These are phyloP conservation scores for Teratosphaeria gauchensis DNA, from an alignment of 2,329 filamentous ascomycete genomes.

Conservation along the genomic window DNA sequence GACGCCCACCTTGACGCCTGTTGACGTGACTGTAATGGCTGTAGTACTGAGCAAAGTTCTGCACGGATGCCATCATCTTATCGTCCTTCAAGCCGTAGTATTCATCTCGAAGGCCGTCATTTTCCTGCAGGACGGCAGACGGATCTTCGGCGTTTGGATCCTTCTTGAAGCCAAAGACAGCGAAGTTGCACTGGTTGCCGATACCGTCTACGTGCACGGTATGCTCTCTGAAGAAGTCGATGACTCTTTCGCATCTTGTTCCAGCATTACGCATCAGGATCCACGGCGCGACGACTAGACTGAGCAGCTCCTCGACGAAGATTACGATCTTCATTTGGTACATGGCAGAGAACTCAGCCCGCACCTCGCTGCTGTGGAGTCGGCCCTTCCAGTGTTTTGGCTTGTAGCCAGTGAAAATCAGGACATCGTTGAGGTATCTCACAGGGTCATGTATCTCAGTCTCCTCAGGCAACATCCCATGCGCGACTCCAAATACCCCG, in stretches of 20 bases:
- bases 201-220: slow-evolving; percentile 94
- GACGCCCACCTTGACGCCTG: slow-evolving; percentile 16
- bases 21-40: slow-evolving; percentile 21
- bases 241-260: slow-evolving; percentile 79
- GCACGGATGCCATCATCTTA: slow-evolving; percentile 97
- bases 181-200: slow-evolving; percentile 93
- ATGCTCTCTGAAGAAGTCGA: slow-evolving; percentile 97
- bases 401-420: slow-evolving; percentile 85
- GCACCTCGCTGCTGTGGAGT: slow-evolving; percentile 89
- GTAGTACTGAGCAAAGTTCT: slow-evolving; percentile 91
- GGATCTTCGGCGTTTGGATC: slow-evolving; percentile 45
- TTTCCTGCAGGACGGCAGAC: slow-evolving; percentile 26
- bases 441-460: slow-evolving; percentile 86
- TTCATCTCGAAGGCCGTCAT: slow-evolving; percentile 60
- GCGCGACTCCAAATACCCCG: slow-evolving; percentile 71
- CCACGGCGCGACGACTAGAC: slow-evolving; percentile 85
- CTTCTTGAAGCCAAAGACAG: slow-evolving; percentile 93
- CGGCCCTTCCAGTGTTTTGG: slow-evolving; percentile 81
- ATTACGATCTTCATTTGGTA: slow-evolving; percentile 91
- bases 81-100: slow-evolving; percentile 93
- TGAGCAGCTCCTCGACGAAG: slow-evolving; percentile 83
- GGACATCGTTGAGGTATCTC: slow-evolving; percentile 77
- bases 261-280: slow-evolving; percentile 80
- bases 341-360: slow-evolving; percentile 76
- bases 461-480: slow-evolving; percentile 74